Evolutionary conservation across 768 basidiomycete genomes (phyloP), one percentile per base, ranked within the genome.

Genomic region (Filobasidium wieringae): DNA sequence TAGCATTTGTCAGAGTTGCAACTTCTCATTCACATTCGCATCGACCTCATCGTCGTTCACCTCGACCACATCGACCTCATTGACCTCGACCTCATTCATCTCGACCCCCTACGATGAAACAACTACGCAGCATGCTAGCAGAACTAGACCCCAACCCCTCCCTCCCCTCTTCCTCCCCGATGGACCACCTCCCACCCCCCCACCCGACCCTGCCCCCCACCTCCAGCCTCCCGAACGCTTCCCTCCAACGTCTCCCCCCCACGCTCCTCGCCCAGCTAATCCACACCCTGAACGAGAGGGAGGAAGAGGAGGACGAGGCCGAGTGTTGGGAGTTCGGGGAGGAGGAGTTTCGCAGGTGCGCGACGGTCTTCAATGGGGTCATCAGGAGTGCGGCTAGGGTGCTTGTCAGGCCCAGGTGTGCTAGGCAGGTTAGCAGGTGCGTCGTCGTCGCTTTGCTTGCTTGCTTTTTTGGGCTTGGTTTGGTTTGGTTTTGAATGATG

Each of bases 381-480:
- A 79, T 88, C 34, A 76, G 79, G 43, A 78, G 80, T 29, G 63
- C 72, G 0, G 79, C 87, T 9, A 76, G 80, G 62, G 83, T 82
- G 9, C 80, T 89, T 14, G 83, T 79, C 0, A 83, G 82, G 54
- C 88, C 90, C 1, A 68, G 84, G 30, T 84, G 88, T 61, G 86
- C 88, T 1, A 78, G 82, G 58, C 87, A 92, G 68, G 83, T 92
- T 45, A 87, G 85, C 80, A 79, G 79, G 84, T 88, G 69, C 69
- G 83, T 75, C n/a, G 51, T 55, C 51, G 5, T 37, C 36, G 22
- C 12, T 24, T 14, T 29, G 41, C 53, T 29, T 30, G 31, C 47
- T 11, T 32, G 27, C 39, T 19, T 19, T 26, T 7, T 51, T 27
- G 33, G 24, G n/a, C 24, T 11, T 32, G 36, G 4, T 40, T 22